These are phyloP conservation scores for Kodamaea kakaduensis DNA, from an alignment of 805 yeast species.

Conservation along the genomic window DNA sequence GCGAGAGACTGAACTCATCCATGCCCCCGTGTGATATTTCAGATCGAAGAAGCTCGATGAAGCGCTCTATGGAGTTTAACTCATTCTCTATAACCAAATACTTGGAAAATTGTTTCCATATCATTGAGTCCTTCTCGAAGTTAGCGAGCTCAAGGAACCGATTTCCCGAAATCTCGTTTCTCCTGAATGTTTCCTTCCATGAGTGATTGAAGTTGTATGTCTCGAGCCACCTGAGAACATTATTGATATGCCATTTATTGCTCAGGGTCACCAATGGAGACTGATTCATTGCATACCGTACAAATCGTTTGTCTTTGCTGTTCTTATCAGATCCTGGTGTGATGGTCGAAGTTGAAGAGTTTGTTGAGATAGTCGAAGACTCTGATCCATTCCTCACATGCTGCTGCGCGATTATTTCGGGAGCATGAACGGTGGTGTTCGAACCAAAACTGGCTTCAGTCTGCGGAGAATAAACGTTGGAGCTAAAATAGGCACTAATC, in stretches of 20 bases:
- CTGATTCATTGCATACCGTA: slow-evolving; percentile 40
- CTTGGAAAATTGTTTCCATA: slow-evolving; percentile 45
- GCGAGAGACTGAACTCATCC: slow-evolving; percentile 13
- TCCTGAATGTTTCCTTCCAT: slow-evolving; percentile 67
- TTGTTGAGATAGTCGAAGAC: slow-evolving; percentile 30
- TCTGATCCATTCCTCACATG: slow-evolving; percentile 35
- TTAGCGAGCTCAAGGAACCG: slow-evolving; percentile 64
- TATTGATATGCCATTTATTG: slow-evolving; percentile 66
- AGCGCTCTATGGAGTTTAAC: slow-evolving; percentile 52
- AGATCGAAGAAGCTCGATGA: slow-evolving; percentile 45
- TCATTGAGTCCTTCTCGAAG: slow-evolving; percentile 47
- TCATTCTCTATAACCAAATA: slow-evolving; percentile 38
- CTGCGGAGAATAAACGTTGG: no score
- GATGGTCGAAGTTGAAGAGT: slow-evolving; percentile 29
- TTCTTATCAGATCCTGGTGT: slow-evolving; percentile 23
- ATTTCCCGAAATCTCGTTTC: slow-evolving; percentile 55
- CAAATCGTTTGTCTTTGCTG: slow-evolving; percentile 38
- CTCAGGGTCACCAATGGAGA: slow-evolving; percentile 31
- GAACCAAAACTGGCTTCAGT: not conserved
- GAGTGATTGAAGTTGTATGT: slow-evolving; percentile 62
- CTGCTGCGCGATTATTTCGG: slow-evolving; percentile 4
- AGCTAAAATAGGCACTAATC: no score
- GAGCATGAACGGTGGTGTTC: not conserved
- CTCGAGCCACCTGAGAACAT: slow-evolving; percentile 67
- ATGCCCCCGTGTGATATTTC: slow-evolving; percentile 11